phyloP scores from a whole-genome alignment of 192 early-diverging fungal genomes.

The Rhizoclosmatium sp. region DNA sequence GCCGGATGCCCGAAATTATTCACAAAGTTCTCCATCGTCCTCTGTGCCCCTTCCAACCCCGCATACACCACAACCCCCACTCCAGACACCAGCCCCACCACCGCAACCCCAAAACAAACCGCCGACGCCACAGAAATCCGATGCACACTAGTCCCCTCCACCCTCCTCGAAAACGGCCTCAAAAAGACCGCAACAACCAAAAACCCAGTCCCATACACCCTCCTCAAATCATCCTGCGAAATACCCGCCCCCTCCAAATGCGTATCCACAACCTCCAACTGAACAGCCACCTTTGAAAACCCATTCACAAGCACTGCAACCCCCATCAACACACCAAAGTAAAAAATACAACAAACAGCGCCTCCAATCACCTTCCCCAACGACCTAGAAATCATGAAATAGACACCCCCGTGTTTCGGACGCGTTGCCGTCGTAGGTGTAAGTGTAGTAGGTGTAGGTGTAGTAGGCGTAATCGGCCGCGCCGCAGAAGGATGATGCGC shows the following conservation, averaged over 20 bases:
- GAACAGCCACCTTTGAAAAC: background rate
- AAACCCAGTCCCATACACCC: constrained; percentile 11
- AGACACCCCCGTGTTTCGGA: constrained; percentile 41
- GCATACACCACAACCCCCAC: background rate
- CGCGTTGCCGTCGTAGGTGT: background rate
- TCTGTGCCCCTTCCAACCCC: background rate
- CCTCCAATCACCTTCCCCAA: constrained; percentile 55
- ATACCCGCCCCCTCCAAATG: background rate
- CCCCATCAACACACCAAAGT: constrained; percentile 37
- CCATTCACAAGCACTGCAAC: constrained; percentile 30
- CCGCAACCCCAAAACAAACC: background rate
- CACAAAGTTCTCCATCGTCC: constrained; percentile 4
- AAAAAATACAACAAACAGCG: constrained; percentile 48
- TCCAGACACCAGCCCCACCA: background rate
- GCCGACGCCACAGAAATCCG: constrained; percentile 9
- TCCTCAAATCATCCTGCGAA: constrained; percentile 2
- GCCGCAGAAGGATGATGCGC: too few species aligned
- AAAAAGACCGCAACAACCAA: background rate
- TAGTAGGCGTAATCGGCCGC: background rate
- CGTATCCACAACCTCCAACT: background rate
- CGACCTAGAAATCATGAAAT: constrained; percentile 44
- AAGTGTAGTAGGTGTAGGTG: too few species aligned
- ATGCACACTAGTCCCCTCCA: background rate
- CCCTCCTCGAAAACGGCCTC: background rate
- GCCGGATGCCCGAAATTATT: constrained; percentile 23